These are phyloP conservation scores for Pseudovirgaria hyperparasitica DNA, from an alignment of 2,329 filamentous ascomycete species.

Conservation along the genomic window DNA sequence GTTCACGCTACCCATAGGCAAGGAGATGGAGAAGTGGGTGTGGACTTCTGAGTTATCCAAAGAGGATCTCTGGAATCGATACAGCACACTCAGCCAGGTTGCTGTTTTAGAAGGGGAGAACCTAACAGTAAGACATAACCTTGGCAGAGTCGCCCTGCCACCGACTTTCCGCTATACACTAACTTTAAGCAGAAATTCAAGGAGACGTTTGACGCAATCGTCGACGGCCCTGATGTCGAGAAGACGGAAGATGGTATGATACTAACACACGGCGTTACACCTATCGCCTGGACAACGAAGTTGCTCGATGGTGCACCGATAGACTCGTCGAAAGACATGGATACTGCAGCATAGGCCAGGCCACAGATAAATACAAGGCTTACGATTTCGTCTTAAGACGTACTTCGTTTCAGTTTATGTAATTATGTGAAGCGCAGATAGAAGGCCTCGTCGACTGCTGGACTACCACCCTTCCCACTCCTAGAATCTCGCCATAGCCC, in stretches of 20 bases:
- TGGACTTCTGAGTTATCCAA: slow-evolving; percentile 47
- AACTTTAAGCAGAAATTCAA: slow-evolving; percentile 30
- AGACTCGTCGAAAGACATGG: too few relatives aligned
- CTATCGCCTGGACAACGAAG: slow-evolving; percentile 48
- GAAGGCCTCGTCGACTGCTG: too few relatives aligned
- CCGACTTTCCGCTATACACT: neutral
- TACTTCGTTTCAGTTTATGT: too few relatives aligned
- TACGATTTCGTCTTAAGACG: too few relatives aligned
- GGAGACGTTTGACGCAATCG: slow-evolving; percentile 40
- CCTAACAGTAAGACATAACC: slow-evolving; percentile 25
- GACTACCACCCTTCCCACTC: too few relatives aligned
- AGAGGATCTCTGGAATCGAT: slow-evolving; percentile 50
- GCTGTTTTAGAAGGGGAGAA: slow-evolving; percentile 42
- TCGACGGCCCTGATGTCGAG: slow-evolving; percentile 41
- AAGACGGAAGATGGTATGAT: slow-evolving; percentile 50
- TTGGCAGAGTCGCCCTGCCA: neutral
- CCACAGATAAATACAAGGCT: too few relatives aligned
- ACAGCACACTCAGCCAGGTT: slow-evolving; percentile 56
- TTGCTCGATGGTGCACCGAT: too few relatives aligned
- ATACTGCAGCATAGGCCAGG: too few relatives aligned
- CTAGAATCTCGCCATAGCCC: too few relatives aligned
- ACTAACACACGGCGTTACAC: slow-evolving; percentile 50
- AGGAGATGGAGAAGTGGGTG: slow-evolving; percentile 39
- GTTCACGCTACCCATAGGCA: slow-evolving; percentile 50
- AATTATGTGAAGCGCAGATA: too few relatives aligned